These are phyloP conservation scores for Cafeteria roenbergensis DNA, from an alignment of 108 stramenopile species.

Conservation along the genomic window DNA sequence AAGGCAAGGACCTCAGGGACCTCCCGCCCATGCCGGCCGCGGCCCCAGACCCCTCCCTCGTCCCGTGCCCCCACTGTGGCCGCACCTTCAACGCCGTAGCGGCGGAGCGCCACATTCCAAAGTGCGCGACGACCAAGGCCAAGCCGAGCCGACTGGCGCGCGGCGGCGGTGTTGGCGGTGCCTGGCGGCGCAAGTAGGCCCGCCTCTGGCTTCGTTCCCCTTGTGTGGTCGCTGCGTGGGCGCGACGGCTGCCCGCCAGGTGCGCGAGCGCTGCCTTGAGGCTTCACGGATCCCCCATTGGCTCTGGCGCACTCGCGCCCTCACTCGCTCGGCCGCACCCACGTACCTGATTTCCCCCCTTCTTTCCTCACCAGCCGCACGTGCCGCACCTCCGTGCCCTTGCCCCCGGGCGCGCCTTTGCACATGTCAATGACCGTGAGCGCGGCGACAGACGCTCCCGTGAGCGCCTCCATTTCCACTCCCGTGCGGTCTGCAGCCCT, in stretches of 20 bases:
- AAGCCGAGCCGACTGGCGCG: slow-evolving; percentile 19
- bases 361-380: no score
- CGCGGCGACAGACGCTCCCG: slow-evolving; percentile 71
- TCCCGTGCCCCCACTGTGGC: slow-evolving; percentile 44
- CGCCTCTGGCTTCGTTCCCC: no score
- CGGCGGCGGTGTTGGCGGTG: neutral
- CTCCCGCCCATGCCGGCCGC: slow-evolving; percentile 27
- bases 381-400: no score
- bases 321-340: no score
- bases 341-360: no score
- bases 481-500: slow-evolving; percentile 64
- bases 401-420: no score
- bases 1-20: slow-evolving; percentile 18
- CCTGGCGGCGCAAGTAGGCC: no score
- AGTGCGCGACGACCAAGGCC: slow-evolving; percentile 37
- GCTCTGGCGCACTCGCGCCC: no score
- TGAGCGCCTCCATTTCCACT: slow-evolving; percentile 95
- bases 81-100: slow-evolving; percentile 41
- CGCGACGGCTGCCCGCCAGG: no score
- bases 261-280: no score
- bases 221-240: no score
- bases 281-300: no score
- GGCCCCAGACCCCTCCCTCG: slow-evolving; percentile 21
- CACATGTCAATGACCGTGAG: slow-evolving; percentile 89
- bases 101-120: slow-evolving; percentile 41